Evolutionary conservation across 192 early-diverging fungal species (phyloP).

Genomic region (Coemansia sp.): DNA sequence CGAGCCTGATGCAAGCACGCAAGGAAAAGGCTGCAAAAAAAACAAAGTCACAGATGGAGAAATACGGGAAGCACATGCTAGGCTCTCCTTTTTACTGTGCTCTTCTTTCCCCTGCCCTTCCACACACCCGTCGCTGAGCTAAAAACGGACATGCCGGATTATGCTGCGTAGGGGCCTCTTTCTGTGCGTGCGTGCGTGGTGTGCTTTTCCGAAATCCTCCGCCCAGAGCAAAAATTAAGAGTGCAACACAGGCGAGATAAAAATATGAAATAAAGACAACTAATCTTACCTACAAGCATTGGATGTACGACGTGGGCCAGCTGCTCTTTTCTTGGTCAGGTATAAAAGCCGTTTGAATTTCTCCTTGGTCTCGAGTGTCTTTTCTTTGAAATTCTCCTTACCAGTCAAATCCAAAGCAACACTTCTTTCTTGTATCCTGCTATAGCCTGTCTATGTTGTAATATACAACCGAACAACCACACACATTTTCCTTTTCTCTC

Average conservation of each 20-base stretch:
- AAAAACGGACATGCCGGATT: constrained; percentile 1
- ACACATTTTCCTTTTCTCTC: too few species aligned
- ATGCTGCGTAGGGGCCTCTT: neutral
- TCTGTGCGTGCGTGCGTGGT: too few species aligned
- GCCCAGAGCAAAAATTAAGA: neutral
- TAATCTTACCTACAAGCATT: neutral
- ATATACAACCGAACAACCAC: neutral
- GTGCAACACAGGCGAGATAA: too few species aligned
- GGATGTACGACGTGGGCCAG: neutral
- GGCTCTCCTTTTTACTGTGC: neutral
- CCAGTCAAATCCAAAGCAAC: constrained; percentile 3
- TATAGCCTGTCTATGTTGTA: neutral
- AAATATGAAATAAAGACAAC: too few species aligned
- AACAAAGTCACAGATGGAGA: constrained; percentile 9
- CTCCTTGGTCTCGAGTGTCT: neutral
- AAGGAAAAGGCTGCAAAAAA: neutral
- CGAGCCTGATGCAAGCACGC: neutral
- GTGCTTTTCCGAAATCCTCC: too few species aligned
- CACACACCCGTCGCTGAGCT: constrained; percentile 4
- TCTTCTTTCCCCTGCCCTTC: too few species aligned
- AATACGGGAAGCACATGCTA: neutral
- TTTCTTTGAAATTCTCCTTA: constrained; percentile 6
- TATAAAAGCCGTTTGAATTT: constrained; percentile 7
- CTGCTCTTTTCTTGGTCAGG: neutral
- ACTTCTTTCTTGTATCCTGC: neutral